phyloP scores from a whole-genome alignment of 306 rosid species.

The Quercus cerris region DNA sequence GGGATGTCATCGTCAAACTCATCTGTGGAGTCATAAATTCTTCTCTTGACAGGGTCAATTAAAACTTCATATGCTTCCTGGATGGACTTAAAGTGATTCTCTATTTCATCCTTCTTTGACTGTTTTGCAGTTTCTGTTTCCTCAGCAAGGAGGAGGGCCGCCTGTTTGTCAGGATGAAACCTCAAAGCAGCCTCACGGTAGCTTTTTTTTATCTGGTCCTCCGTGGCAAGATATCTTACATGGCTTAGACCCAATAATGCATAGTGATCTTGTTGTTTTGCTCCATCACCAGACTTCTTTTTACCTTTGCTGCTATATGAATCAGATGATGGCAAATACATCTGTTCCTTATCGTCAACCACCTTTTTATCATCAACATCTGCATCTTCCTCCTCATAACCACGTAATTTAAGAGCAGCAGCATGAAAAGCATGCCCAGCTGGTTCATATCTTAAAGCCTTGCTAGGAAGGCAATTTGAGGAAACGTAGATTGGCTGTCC shows the following conservation, averaged over 20 bases:
- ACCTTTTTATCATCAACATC: constrained; percentile 38
- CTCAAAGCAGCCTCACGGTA: constrained; percentile 94
- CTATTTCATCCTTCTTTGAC: constrained; percentile 87
- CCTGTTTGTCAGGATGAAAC: constrained; percentile 96
- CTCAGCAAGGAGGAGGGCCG: constrained; percentile 80
- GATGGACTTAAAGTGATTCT: constrained; percentile 78
- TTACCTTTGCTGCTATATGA: constrained; percentile 88
- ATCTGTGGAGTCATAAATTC: constrained; percentile 96
- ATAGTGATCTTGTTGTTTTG: constrained; percentile 91
- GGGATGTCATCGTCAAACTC: constrained; percentile 98
- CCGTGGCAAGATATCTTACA: constrained; percentile 91
- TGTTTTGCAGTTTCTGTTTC: constrained; percentile 77
- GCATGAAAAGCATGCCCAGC: constrained; percentile 91
- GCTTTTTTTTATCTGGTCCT: constrained; percentile 88
- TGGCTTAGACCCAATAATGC: constrained; percentile 86
- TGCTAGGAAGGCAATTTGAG: constrained; percentile 76
- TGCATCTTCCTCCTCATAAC: constrained; percentile 48
- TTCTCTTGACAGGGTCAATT: constrained; percentile 77
- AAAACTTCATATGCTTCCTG: constrained; percentile 91
- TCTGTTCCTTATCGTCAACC: constrained; percentile 59
- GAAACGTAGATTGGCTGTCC: constrained; percentile 77
- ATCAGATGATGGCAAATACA: constrained; percentile 60
- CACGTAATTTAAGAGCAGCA: constrained; percentile 69
- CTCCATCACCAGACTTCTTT: constrained; percentile 73
- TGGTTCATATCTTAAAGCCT: constrained; percentile 70